Percentiles rank a stretch among this genome's conserved stretches.
Conservation (phyloP, 768 basidiomycete species). For the Chiua virens region DNA sequence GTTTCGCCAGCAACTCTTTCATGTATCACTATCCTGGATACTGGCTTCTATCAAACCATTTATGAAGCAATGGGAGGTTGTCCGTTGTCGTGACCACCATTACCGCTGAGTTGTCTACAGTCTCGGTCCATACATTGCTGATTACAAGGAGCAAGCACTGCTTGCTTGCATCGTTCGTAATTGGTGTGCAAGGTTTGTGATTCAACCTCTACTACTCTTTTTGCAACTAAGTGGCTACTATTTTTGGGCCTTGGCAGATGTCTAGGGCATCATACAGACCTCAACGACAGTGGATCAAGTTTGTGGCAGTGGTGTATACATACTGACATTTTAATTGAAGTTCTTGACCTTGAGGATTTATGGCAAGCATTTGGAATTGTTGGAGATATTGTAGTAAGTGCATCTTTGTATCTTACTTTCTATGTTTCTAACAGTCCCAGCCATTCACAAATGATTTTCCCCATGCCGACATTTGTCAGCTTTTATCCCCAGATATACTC, state of each 20-base stretch:
- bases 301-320: not conserved
- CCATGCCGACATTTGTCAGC: conserved; percentile 29
- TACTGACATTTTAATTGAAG: not conserved
- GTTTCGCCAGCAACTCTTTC: too few relatives aligned
- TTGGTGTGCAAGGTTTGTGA: conserved; percentile 29
- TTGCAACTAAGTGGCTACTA: too few relatives aligned
- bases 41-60: too few relatives aligned
- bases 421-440: conserved; percentile 9
- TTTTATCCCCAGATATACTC: not conserved
- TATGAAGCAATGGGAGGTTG: too few relatives aligned
- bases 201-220: too few relatives aligned
- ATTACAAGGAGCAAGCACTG: conserved; percentile 40
- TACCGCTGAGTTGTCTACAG: too few relatives aligned
- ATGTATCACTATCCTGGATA: too few relatives aligned
- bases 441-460: conserved; percentile 35
- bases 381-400: conserved; percentile 5
- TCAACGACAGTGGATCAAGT: not conserved
- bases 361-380: conserved; percentile 30
- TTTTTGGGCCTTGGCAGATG: too few relatives aligned
- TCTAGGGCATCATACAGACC: not conserved
- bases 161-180: conserved; percentile 32
- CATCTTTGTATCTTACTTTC: not conserved
- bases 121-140: conserved; percentile 38
- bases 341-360: too few relatives aligned
- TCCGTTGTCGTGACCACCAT: too few relatives aligned